Base-by-base conservation (phyloP, 768 basidiomycete genomes). In the Cystobasidium onofrii region DNA sequence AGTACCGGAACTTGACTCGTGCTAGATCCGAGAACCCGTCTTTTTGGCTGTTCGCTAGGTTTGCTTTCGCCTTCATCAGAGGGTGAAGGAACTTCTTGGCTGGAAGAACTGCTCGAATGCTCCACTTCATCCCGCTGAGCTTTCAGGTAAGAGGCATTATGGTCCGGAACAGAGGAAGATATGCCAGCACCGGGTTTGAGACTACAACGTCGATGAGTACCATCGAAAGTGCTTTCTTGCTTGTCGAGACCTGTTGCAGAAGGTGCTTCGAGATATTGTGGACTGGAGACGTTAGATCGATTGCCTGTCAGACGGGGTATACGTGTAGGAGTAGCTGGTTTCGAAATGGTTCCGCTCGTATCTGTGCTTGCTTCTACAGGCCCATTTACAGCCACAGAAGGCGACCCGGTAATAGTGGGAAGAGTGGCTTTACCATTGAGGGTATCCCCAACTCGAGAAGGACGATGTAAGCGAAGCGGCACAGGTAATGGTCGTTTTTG, bases 61-160 rank as follows among this genome's bases (percentile, higher is more conserved):
- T 50, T 15, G 10, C 3, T 9, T 4, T 50, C 46, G 18, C 18
- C 20, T 20, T 50, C 46, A 7, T 50, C 46, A 20, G 20, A n/a
- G 10, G 46, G 20, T n/a, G n/a, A 90, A 92, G 77, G 91, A 82
- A 80, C 88, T 88, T 81, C 92, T 95, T 86, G 96, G 96, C 87
- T 97, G 96, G 74, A 96, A 87, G 83, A 97, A 97, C 44, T 80
- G 97, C 94, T 9, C 87, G 80, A 29, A 92, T 91, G 46, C 4
- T 50, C 46, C 18, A 50, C 46, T 3, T n/a, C 46, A 50, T 50
- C 76, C 88, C 90, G 77, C 95, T 88, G 23, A 87, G 83, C 79
- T 96, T 97, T 95, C 95, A 98, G 71, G 95, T 83, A 31, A 91
- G 93, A 72, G 96, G 91, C 79, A 93, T 90, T 71, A 76, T 77